Base-by-base conservation (phyloP, 148 eudicot species). In the Cornus controversa region DNA sequence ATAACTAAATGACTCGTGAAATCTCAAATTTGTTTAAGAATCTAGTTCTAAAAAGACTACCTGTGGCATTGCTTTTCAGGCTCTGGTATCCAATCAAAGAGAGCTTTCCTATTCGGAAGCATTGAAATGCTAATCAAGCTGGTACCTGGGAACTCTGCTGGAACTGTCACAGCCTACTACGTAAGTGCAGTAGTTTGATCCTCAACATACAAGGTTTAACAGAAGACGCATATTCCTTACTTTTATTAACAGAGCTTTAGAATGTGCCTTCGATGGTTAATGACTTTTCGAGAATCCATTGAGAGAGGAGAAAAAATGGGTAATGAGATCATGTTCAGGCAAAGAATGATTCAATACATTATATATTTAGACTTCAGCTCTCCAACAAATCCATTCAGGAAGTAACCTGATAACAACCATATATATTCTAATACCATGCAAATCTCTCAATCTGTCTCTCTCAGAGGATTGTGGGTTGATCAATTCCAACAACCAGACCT, bases 121-220 rank as follows among this genome's bases (percentile, higher is more conserved):
- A 76, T 88, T 66, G 82, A 86, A 69, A 64, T 88, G 87, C 78
- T 57, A 25, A 89, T 91, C 79, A 91, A 89, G 84, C 78, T 93
- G 79, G 88, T 86, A 8, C 85, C 85, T 13, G 91, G 91, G 29
- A 87, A 93, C 63, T 88, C 94, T 15, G 93, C 92, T 3, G 94
- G 94, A 85, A 91, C 92, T 20, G 97, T 93, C 78, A 82, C 91
- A 18, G 84, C 97, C 73, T 91, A 87, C 83, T 94, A 92, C 66
- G 93, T 92, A 87, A 89, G 92, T 89, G 58, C 79, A 65, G 6
- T 16, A 47, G 70, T 75, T 28, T 28, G 4, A 23, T 5, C 0
- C 4, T 66, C 11, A 42, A 75, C 67, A 20, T 63, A 26, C 62
- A 7, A 42, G 2, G 16, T 62, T 18, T 2, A 22, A 0, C 24